Evolutionary conservation across 441 rosid genomes (phyloP).

Genomic region (Pelargonium cotyledonis): DNA sequence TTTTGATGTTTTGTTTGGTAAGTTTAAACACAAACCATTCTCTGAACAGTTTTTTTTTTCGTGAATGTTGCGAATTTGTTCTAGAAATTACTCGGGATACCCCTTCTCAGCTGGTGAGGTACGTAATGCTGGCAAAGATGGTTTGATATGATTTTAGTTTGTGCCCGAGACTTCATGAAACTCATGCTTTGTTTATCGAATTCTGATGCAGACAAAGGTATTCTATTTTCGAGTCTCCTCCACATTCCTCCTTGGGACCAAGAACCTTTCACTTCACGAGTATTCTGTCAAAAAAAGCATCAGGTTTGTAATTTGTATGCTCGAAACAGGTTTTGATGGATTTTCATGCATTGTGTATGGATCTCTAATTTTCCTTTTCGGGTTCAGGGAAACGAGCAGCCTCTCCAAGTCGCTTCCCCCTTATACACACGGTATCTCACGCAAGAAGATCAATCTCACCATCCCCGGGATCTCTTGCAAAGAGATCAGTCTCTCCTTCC

Average conservation of each 20-base stretch:
- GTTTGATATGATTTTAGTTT: neutral
- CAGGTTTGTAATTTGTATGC: slow-evolving; percentile 25
- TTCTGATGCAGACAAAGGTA: slow-evolving; percentile 31
- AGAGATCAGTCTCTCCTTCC: slow-evolving; percentile 43
- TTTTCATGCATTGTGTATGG: neutral
- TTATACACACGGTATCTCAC: slow-evolving; percentile 43
- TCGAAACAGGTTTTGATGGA: neutral
- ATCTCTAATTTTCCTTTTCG: neutral
- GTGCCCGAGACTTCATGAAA: slow-evolving; percentile 4
- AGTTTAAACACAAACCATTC: neutral
- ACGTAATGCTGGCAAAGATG: slow-evolving; percentile 28
- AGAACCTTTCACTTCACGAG: slow-evolving; percentile 34
- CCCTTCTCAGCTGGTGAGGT: slow-evolving; percentile 34
- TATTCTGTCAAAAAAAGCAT: slow-evolving; percentile 26
- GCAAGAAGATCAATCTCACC: slow-evolving; percentile 58
- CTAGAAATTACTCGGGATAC: slow-evolving; percentile 35
- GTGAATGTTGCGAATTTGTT: slow-evolving; percentile 29
- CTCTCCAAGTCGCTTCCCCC: slow-evolving; percentile 49
- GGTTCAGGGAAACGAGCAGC: slow-evolving; percentile 38
- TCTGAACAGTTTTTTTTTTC: slow-evolving; percentile 14
- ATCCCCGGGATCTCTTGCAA: slow-evolving; percentile 45
- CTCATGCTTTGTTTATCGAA: neutral
- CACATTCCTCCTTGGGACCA: slow-evolving; percentile 23
- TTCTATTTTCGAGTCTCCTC: slow-evolving; percentile 26
- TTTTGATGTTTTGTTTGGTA: neutral